Base-by-base conservation (phyloP, 202 grass and related monocot genomes). In the Digitaria exilis region DNA sequence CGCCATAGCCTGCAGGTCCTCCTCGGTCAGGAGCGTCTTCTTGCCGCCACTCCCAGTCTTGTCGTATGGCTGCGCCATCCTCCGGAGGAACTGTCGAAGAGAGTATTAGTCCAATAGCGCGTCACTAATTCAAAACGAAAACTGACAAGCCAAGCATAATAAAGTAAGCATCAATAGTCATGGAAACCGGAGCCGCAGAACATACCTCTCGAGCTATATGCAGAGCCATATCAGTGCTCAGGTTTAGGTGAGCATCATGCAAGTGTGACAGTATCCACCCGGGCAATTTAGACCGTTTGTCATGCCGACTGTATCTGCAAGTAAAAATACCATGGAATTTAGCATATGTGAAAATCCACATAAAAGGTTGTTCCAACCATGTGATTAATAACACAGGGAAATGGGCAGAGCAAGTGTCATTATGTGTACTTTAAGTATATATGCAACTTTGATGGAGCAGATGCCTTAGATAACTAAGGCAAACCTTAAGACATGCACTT, bases 191-290 rank as follows among this genome's bases (percentile, higher is more conserved):
- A 67, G 75, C 32, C 48, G 17, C 18, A 45, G 39, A 81, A 25
- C 72, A 86, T 76, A 98, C 96, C 96, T 96, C 91, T 34, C 93
- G 93, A 77, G 96, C 96, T 80, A 95, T 94, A 87, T 96, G 96
- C 81, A 98, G 70, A 80, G 96, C 91, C 96, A 98, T 98, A 49
- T 98, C 93, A 2, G 96, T 98, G 81, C 96, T 98, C 18, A 96
- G 89, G 75, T 98, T 98, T 34, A 98, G 81, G 52, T 96, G 96
- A 1, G 89, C 96, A 44, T 98, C 96, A 18, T 88, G 96, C 76
- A 98, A 84, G 73, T 98, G 93, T 37, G 93, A 96, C 73, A 96
- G 71, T 96, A 96, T 98, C 93, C 96, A 98, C 26, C 93, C 91
- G 14, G 96, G 96, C 58, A 98, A 89, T 80, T 98, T 98, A 43